These are phyloP conservation scores for Fusarium keratoplasticum DNA, from an alignment of 2,329 filamentous ascomycete species.

Conservation along the genomic window DNA sequence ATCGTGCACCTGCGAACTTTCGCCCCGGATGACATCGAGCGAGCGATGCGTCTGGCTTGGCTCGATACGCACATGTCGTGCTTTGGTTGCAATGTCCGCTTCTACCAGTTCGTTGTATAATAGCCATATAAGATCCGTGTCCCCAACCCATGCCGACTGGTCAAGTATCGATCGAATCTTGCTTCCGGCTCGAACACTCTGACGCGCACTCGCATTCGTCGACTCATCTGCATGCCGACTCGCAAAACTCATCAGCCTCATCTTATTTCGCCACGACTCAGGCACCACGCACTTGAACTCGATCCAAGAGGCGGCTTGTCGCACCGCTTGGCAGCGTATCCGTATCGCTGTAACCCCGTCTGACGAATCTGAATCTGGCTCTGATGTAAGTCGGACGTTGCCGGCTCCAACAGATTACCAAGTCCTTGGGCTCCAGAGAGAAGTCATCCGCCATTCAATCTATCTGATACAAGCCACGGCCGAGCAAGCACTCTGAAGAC, in stretches of 20 bases:
- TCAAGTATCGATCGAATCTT: neutral
- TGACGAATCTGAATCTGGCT: slow-evolving; percentile 22
- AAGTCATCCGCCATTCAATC: slow-evolving; percentile 20
- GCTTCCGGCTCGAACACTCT: slow-evolving; percentile 8
- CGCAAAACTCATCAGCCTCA: slow-evolving; percentile 1
- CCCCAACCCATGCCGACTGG: slow-evolving; percentile 24
- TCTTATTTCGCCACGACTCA: slow-evolving; percentile 6
- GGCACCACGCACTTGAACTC: slow-evolving; percentile 10
- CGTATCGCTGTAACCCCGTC: slow-evolving; percentile 25
- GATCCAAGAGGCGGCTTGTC: slow-evolving; percentile 6
- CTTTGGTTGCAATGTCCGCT: slow-evolving; percentile 31
- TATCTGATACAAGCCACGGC: slow-evolving; percentile 38
- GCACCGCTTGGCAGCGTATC: slow-evolving; percentile 13
- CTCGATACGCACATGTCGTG: slow-evolving; percentile 38
- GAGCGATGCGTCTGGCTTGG: slow-evolving; percentile 39
- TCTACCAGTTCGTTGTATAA: slow-evolving; percentile 33
- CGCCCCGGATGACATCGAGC: slow-evolving; percentile 36
- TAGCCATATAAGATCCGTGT: slow-evolving; percentile 41
- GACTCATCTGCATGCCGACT: neutral
- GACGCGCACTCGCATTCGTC: slow-evolving; percentile 3
- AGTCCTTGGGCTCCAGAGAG: slow-evolving; percentile 9
- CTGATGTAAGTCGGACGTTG: slow-evolving; percentile 31
- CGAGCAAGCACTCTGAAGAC: slow-evolving; percentile 7
- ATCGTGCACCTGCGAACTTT: slow-evolving; percentile 25
- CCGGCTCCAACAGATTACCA: slow-evolving; percentile 20